Evolutionary conservation across 2,329 filamentous ascomycete genomes (phyloP).

Genomic region (Cladorrhinum sp.): DNA sequence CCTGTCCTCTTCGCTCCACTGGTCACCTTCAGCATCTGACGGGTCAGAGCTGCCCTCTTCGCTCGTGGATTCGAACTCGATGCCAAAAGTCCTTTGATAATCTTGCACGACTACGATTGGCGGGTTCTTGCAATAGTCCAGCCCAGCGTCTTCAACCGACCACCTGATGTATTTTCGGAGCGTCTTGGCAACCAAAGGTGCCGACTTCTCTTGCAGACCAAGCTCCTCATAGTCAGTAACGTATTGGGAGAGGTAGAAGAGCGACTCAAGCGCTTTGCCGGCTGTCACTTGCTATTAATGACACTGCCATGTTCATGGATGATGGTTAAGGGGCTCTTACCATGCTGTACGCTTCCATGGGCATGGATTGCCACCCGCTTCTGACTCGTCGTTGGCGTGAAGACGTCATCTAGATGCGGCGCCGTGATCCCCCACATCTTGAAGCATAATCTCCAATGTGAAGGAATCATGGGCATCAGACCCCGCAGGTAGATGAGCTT

Average conservation of each 20-base stretch:
- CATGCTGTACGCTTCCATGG: conserved; percentile 6
- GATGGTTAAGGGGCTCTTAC: not conserved
- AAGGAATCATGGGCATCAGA: conserved; percentile 35
- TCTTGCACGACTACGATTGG: conserved; percentile 21
- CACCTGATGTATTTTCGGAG: conserved; percentile 34
- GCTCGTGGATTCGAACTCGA: not conserved
- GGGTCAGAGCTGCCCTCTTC: not conserved
- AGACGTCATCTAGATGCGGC: conserved; percentile 28
- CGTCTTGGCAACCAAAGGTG: conserved; percentile 29
- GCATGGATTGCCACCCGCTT: conserved; percentile 30
- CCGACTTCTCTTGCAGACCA: conserved; percentile 29
- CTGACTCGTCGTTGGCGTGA: conserved; percentile 26
- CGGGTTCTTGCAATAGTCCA: conserved; percentile 21
- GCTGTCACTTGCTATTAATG: conserved; percentile 25
- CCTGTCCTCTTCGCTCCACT: not conserved
- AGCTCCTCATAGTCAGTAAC: conserved; percentile 34
- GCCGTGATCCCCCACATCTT: conserved; percentile 34
- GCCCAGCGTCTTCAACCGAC: conserved; percentile 32
- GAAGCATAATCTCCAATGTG: conserved; percentile 33
- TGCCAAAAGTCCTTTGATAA: conserved; percentile 15
- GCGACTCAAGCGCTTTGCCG: conserved; percentile 33
- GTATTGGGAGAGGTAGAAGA: conserved; percentile 35
- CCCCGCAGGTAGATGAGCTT: conserved; percentile 36
- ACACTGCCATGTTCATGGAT: conserved; percentile 29
- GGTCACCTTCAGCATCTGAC: not conserved